phyloP scores from a whole-genome alignment of 148 eudicot genomes.

The Rhododendron mucronatum region DNA sequence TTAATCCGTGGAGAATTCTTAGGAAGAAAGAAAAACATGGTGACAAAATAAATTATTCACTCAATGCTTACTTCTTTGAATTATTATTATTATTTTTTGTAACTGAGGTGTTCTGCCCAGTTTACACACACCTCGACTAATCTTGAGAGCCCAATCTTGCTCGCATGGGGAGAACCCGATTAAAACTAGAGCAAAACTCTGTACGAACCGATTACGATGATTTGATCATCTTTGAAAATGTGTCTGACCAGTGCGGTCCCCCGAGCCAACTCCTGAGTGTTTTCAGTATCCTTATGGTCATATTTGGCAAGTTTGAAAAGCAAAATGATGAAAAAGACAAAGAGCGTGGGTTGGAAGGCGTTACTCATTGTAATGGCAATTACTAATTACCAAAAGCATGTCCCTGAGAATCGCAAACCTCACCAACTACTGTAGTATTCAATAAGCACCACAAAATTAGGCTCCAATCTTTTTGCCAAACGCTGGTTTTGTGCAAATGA shows the following conservation, averaged over 20 bases:
- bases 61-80: neutral
- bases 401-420: neutral
- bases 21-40: neutral
- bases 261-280: too few species aligned
- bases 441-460: too few species aligned
- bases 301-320: too few species aligned
- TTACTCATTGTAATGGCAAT: neutral
- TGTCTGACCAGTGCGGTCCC: too few species aligned
- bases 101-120: neutral
- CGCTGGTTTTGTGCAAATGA: too few species aligned
- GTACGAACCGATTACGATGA: neutral
- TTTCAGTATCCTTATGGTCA: too few species aligned
- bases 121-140: neutral
- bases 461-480: too few species aligned
- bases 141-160: neutral
- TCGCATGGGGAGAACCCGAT: neutral
- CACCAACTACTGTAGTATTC: too few species aligned
- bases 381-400: neutral
- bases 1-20: constrained; percentile 1
- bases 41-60: neutral
- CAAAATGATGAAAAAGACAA: neutral
- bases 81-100: neutral
- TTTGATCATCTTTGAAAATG: too few species aligned
- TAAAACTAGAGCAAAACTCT: too few species aligned
- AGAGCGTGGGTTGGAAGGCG: neutral